Conservation (phyloP, 371 early-diverging fungal species). For the Fennellomyces sp. region DNA sequence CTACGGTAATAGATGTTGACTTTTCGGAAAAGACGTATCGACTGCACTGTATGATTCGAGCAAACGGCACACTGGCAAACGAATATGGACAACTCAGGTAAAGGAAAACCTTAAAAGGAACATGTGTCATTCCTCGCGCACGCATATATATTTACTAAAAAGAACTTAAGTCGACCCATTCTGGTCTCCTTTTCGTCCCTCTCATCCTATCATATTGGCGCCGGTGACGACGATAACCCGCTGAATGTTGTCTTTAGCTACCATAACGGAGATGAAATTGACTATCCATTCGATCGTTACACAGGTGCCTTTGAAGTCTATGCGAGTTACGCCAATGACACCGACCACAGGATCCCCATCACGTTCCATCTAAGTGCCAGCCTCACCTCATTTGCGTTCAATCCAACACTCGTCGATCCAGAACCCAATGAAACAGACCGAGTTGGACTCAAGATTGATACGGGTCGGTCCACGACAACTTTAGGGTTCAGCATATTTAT, state of each 20-base stretch:
- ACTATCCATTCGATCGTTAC: constrained; percentile 41
- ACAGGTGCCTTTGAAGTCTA: constrained; percentile 27
- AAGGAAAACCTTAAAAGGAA: no score
- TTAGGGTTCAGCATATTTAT: constrained; percentile 40
- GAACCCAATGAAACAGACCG: constrained; percentile 16
- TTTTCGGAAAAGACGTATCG: constrained; percentile 31
- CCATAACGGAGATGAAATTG: constrained; percentile 30
- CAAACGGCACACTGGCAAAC: constrained; percentile 31
- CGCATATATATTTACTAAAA: not conserved
- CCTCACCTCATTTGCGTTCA: constrained; percentile 32
- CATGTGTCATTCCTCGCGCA: no score
- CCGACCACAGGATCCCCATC: constrained; percentile 28
- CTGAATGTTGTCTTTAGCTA: constrained; percentile 29
- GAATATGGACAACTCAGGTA: constrained; percentile 35
- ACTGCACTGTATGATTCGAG: constrained; percentile 29
- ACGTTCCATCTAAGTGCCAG: constrained; percentile 34
- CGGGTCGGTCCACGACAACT: constrained; percentile 38
- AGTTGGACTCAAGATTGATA: constrained; percentile 29
- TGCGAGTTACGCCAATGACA: constrained; percentile 22
- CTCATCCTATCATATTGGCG: constrained; percentile 17
- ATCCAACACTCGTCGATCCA: constrained; percentile 12
- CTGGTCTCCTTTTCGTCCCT: constrained; percentile 29
- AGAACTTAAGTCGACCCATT: constrained; percentile 31
- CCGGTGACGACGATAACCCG: constrained; percentile 30
- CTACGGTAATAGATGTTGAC: constrained; percentile 31